Evolutionary conservation across 208 protist genomes (phyloP).

Genomic region (Trypanosomatidae sp.): DNA sequence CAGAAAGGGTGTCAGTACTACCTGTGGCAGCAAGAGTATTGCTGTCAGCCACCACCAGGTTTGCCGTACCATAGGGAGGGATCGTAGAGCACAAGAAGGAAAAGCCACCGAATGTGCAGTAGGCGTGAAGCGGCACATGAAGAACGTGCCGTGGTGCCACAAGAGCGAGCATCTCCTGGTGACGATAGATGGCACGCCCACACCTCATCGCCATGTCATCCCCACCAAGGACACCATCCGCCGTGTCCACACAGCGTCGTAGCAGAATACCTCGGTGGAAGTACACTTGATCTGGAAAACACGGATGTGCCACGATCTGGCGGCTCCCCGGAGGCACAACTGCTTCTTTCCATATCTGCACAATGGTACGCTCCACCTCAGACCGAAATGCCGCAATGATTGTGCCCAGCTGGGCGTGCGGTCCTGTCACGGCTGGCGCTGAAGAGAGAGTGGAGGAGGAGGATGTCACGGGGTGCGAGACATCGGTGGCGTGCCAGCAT

Average conservation of each 20-base stretch:
- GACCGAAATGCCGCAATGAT: constrained; percentile 26
- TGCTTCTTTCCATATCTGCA: constrained; percentile 45
- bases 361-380: constrained; percentile 29
- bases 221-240: constrained; percentile 40
- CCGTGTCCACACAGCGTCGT: constrained; percentile 50
- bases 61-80: constrained; percentile 35
- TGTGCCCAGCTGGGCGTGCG: background rate
- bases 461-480: background rate
- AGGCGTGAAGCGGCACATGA: constrained; percentile 44
- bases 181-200: constrained; percentile 20
- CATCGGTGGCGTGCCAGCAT: constrained; percentile 5
- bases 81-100: constrained; percentile 53
- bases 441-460: background rate
- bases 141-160: constrained; percentile 54
- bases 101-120: constrained; percentile 64
- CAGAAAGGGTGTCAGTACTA: background rate
- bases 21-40: background rate
- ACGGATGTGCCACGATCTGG: constrained; percentile 19
- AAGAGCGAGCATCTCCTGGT: constrained; percentile 35
- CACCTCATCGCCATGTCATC: constrained; percentile 41
- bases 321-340: constrained; percentile 29
- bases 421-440: background rate
- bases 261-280: constrained; percentile 49
- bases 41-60: constrained; percentile 14
- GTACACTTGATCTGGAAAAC: constrained; percentile 26